A percentile compares a stretch with the other conserved stretches of the same genome.
Conservation (phyloP, 176 grass and related monocot species). For the Oryza coarctata region DNA sequence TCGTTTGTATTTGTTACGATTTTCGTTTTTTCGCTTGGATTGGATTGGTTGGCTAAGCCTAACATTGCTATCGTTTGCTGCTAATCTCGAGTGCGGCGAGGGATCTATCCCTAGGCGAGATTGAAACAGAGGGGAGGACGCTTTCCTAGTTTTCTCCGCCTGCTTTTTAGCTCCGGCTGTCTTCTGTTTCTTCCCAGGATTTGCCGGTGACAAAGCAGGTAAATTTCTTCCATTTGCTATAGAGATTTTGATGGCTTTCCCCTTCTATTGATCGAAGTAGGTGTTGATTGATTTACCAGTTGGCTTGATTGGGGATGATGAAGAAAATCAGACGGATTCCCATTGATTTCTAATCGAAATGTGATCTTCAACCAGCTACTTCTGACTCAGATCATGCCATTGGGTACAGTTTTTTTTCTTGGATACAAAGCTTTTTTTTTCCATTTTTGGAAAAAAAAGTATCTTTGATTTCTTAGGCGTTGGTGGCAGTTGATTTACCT, state of each 20-base stretch:
- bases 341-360: conserved; percentile 44
- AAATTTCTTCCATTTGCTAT: neutral
- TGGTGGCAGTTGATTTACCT: too few species aligned
- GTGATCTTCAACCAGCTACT: conserved; percentile 57
- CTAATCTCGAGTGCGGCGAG: conserved; percentile 27
- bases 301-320: conserved; percentile 25
- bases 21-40: neutral
- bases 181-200: conserved; percentile 36
- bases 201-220: conserved; percentile 56
- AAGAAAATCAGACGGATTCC: conserved; percentile 54
- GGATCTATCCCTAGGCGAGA: conserved; percentile 66
- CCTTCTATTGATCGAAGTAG: neutral
- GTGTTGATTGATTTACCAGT: too few species aligned
- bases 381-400: conserved; percentile 35
- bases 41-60: conserved; percentile 24
- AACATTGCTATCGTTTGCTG: conserved; percentile 57
- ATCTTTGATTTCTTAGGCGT: neutral
- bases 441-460: neutral
- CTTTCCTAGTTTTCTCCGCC: conserved; percentile 44
- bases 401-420: too few species aligned
- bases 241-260: neutral
- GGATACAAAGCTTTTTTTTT: neutral
- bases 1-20: neutral
- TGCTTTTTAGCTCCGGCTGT: conserved; percentile 55
- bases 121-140: conserved; percentile 18